A percentile compares a stretch with the other conserved stretches of the same genome.
These are phyloP conservation scores for Bertia moriformis DNA, from an alignment of 2,329 filamentous ascomycete genomes.

Conservation along the genomic window DNA sequence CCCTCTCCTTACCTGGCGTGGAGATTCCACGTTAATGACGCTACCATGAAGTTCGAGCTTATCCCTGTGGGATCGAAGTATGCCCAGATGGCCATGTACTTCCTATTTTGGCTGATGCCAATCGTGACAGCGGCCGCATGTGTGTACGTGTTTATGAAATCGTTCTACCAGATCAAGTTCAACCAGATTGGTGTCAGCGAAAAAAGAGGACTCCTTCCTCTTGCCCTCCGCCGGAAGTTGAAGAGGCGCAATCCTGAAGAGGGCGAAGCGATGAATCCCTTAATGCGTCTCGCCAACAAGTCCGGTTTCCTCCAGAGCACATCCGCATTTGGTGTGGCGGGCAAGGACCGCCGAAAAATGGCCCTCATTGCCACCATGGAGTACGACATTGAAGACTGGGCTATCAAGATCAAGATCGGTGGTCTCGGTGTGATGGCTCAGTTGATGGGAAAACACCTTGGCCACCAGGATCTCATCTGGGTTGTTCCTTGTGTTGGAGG, in stretches of 20 bases:
- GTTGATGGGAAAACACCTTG: conserved; percentile 51
- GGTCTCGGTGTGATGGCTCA: conserved; percentile 58
- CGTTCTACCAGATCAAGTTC: conserved; percentile 37
- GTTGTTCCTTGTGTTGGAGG: conserved; percentile 48
- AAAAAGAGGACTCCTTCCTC: conserved; percentile 23
- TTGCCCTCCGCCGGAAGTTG: conserved; percentile 17
- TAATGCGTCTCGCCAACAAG: conserved; percentile 16
- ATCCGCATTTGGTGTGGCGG: not conserved
- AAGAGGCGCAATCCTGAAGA: conserved; percentile 11
- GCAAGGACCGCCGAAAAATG: conserved; percentile 13
- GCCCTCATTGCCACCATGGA: conserved; percentile 59
- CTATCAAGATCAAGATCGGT: conserved; percentile 58
- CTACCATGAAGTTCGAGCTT: conserved; percentile 31
- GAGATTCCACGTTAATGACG: conserved; percentile 38
- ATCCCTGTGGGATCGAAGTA: conserved; percentile 36
- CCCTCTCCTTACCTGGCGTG: conserved; percentile 38
- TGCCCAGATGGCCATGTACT: conserved; percentile 35
- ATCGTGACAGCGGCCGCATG: conserved; percentile 29
- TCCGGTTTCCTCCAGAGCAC: conserved; percentile 19
- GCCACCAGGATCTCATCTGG: conserved; percentile 52
- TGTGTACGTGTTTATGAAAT: conserved; percentile 41
- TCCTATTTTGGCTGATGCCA: conserved; percentile 37
- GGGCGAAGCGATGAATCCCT: conserved; percentile 13
- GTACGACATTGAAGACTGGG: conserved; percentile 58
- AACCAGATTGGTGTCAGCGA: conserved; percentile 39